These are phyloP conservation scores for Cucurbita maxima DNA, from an alignment of 306 rosid genomes.

Conservation along the genomic window DNA sequence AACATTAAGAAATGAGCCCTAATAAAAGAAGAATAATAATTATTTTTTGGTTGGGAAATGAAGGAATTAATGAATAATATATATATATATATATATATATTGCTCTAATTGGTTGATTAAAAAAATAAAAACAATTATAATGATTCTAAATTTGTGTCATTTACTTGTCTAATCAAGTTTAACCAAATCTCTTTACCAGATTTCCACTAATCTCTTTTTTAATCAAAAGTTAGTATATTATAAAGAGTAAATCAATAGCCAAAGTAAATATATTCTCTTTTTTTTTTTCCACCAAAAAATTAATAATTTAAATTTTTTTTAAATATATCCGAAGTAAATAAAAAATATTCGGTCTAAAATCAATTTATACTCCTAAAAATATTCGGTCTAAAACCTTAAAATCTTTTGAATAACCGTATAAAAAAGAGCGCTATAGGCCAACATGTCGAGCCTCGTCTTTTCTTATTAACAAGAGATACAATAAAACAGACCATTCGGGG, in stretches of 20 bases:
- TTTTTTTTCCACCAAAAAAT: no score
- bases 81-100: no score
- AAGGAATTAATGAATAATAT: not conserved
- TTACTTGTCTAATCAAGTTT: constrained; percentile 9
- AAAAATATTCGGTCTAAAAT: no score
- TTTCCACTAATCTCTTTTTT: constrained; percentile 1
- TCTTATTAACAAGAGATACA: not conserved
- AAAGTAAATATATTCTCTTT: not conserved
- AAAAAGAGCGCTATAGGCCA: not conserved
- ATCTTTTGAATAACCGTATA: no score
- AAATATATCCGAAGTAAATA: no score
- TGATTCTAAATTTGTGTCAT: constrained; percentile 1
- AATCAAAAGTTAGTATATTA: not conserved
- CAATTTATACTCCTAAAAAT: no score
- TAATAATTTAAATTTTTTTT: no score
- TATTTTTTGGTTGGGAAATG: not conserved
- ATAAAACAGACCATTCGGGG: not conserved
- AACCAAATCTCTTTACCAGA: constrained; percentile 9
- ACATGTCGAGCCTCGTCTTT: not conserved
- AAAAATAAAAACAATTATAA: not conserved
- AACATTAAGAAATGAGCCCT: no score
- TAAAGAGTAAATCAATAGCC: not conserved
- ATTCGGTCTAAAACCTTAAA: no score
- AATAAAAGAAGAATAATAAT: not conserved
- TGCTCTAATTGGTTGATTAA: constrained; percentile 3